Evolutionary conservation across 768 basidiomycete genomes (phyloP).

Genomic region (Heimioporus sp.): DNA sequence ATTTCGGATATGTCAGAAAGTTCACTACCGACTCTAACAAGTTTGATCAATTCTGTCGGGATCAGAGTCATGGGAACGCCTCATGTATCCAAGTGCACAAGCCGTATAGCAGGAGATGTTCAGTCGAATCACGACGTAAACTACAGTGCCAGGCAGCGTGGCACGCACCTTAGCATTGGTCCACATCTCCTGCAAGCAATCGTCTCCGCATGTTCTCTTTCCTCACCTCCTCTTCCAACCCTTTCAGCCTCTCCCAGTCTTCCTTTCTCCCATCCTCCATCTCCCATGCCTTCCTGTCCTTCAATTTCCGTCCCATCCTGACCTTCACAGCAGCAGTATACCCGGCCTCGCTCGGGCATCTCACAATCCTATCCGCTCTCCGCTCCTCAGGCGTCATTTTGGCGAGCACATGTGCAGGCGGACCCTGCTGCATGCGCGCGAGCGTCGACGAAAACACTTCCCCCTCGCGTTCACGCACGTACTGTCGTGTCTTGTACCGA

Average conservation of each 20-base stretch:
- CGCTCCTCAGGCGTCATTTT: slow-evolving; percentile 50
- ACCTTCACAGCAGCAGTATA: slow-evolving; percentile 68
- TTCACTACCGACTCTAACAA: no score
- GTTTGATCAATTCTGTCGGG: no score
- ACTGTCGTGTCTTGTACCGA: slow-evolving; percentile 62
- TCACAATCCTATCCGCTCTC: slow-evolving; percentile 47
- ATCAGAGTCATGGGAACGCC: no score
- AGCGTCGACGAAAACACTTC: slow-evolving; percentile 53
- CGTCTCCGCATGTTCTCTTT: slow-evolving; percentile 29
- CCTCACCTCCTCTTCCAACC: slow-evolving; percentile 24
- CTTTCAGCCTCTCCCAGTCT: slow-evolving; percentile 25
- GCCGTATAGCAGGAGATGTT: no score
- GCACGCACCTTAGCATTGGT: not conserved
- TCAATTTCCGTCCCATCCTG: slow-evolving; percentile 49
- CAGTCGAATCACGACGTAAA: no score
- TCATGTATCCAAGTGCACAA: no score
- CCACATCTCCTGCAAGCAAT: not conserved
- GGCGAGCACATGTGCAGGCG: slow-evolving; percentile 59
- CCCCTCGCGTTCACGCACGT: slow-evolving; percentile 59
- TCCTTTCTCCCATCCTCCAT: slow-evolving; percentile 32
- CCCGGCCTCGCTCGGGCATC: slow-evolving; percentile 61
- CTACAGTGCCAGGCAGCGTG: no score
- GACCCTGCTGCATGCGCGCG: slow-evolving; percentile 48
- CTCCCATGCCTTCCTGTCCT: slow-evolving; percentile 32
- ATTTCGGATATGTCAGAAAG: slow-evolving; percentile 2